Conservation (phyloP, 2,329 filamentous ascomycete genomes). For the Cordyceps farinosa region DNA sequence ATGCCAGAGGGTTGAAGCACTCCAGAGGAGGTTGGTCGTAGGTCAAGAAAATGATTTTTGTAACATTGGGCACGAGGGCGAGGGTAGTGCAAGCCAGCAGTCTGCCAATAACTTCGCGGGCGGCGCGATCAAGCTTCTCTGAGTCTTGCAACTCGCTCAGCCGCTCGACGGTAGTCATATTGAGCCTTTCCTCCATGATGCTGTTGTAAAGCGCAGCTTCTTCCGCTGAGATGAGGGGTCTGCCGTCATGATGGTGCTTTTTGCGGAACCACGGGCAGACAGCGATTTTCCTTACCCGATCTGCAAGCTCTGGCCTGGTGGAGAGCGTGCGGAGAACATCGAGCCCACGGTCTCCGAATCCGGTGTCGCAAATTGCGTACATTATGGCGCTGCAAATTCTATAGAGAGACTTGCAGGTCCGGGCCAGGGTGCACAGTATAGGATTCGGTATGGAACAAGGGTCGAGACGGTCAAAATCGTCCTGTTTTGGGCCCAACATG, state of each 20-base stretch:
- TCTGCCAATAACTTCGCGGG: neutral
- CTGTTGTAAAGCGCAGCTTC: neutral
- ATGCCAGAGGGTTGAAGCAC: neutral
- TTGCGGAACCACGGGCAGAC: neutral
- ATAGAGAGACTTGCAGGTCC: neutral
- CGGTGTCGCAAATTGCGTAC: neutral
- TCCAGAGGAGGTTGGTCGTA: too few species aligned
- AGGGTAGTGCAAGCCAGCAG: neutral
- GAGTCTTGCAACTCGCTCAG: neutral
- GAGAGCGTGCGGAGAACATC: neutral
- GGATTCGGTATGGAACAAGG: neutral
- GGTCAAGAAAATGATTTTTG: neutral
- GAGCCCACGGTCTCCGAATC: neutral
- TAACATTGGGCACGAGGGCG: constrained; percentile 7
- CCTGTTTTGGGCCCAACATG: constrained; percentile 5
- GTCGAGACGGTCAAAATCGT: constrained; percentile 1
- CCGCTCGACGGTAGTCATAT: neutral
- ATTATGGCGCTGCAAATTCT: neutral
- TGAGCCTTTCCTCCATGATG: neutral
- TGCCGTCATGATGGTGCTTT: neutral
- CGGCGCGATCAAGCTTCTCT: neutral
- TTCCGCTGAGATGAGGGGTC: neutral
- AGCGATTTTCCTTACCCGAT: neutral
- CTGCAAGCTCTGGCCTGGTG: neutral
- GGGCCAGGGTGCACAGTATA: neutral